A percentile compares a stretch with the other conserved stretches of the same genome.
Conservation (phyloP, 768 basidiomycete species). For the Chalciporus pseudorubinellus region DNA sequence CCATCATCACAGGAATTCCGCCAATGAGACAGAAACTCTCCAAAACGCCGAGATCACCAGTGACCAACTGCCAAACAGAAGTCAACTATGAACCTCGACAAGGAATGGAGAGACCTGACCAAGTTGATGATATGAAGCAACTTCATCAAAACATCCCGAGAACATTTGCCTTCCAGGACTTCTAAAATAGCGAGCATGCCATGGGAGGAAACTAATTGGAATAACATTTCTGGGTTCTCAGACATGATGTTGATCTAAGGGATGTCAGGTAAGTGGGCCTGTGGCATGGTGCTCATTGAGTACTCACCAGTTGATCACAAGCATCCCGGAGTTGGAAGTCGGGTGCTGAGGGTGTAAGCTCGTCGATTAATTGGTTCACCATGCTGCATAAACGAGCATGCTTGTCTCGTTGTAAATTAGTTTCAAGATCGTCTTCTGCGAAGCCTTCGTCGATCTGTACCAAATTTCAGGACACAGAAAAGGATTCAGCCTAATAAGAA, state of each 20-base stretch:
- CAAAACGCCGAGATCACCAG: constrained; percentile 75
- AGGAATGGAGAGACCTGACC: constrained; percentile 39
- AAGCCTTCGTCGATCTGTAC: constrained; percentile 88
- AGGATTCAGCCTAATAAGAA: background rate
- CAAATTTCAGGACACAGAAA: constrained; percentile 6
- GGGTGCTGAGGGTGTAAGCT: constrained; percentile 75
- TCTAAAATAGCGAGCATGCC: constrained; percentile 95
- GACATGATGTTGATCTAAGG: constrained; percentile 70
- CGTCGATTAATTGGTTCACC: constrained; percentile 84
- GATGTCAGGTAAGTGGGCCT: background rate
- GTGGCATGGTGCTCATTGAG: background rate
- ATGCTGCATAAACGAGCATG: constrained; percentile 79
- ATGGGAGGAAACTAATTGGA: constrained; percentile 86
- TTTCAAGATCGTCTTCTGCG: constrained; percentile 86
- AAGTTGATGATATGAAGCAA: constrained; percentile 87
- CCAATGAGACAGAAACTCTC: constrained; percentile 96
- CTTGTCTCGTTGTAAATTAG: constrained; percentile 92
- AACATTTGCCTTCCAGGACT: constrained; percentile 83
- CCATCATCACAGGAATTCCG: constrained; percentile 95
- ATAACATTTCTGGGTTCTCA: constrained; percentile 81
- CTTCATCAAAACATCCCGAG: constrained; percentile 82
- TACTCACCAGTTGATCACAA: constrained; percentile 80
- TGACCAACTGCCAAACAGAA: constrained; percentile 47
- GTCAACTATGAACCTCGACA: background rate
- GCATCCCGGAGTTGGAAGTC: constrained; percentile 82